Percentiles rank a stretch among this genome's conserved stretches.
These are phyloP conservation scores for Closterium sp. DNA, from an alignment of 139 green algal genomes.

Conservation along the genomic window DNA sequence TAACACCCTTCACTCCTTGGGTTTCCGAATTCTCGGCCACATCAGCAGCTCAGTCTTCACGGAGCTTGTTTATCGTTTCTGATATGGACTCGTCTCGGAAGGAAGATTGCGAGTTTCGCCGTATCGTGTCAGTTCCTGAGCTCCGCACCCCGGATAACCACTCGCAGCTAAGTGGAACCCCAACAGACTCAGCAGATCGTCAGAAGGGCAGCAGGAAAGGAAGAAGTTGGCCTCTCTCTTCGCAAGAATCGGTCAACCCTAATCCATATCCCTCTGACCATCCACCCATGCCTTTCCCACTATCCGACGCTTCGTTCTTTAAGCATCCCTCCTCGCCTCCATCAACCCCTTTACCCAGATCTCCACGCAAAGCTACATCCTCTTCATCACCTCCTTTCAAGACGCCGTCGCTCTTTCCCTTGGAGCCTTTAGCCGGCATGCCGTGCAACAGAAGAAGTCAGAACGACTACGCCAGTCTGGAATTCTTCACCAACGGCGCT, in stretches of 20 bases:
- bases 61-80: background rate
- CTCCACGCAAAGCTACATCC: background rate
- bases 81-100: background rate
- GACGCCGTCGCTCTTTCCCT: background rate
- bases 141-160: background rate
- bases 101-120: background rate
- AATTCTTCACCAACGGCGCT: background rate
- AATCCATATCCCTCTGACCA: background rate
- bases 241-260: background rate
- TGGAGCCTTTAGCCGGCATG: background rate
- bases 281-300: background rate
- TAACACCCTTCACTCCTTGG: background rate
- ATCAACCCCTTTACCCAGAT: background rate
- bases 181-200: background rate
- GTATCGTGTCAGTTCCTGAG: background rate
- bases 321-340: background rate
- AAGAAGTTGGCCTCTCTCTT: background rate
- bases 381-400: background rate
- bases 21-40: background rate
- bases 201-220: background rate
- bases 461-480: background rate
- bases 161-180: background rate
- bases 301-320: background rate
- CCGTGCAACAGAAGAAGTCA: background rate
- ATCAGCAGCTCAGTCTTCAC: background rate